Percentiles rank a stretch among this genome's conserved stretches.
Evolutionary conservation across 1,139 yeast genomes (phyloP).

Genomic region (Nakaseomyces delphensis): DNA sequence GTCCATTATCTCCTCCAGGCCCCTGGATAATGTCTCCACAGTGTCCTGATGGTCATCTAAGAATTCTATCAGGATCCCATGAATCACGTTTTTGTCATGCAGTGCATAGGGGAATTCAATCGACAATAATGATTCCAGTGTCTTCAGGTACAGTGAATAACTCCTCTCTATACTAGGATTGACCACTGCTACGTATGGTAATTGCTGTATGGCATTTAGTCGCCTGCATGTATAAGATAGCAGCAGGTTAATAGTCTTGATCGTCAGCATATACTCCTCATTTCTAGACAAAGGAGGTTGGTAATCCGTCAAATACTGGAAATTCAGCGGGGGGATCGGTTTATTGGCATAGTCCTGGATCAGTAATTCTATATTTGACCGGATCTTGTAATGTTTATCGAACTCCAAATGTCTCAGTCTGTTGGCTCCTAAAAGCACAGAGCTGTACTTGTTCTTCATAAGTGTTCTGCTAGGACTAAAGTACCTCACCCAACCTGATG

Average conservation of each 20-base stretch:
- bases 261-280: conserved; percentile 26
- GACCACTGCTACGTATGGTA: conserved; percentile 76
- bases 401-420: conserved; percentile 15
- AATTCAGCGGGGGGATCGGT: conserved; percentile 23
- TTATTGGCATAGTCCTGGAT: conserved; percentile 28
- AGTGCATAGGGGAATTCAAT: conserved; percentile 38
- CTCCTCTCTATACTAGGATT: conserved; percentile 87
- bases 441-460: not conserved
- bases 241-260: conserved; percentile 39
- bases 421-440: not conserved
- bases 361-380: conserved; percentile 27
- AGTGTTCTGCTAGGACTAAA: not conserved
- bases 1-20: conserved; percentile 65
- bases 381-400: conserved; percentile 24
- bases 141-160: conserved; percentile 61
- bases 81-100: conserved; percentile 47
- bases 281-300: conserved; percentile 22
- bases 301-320: conserved; percentile 22
- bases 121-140: conserved; percentile 55
- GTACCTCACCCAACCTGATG: not conserved
- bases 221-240: conserved; percentile 42
- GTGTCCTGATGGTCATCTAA: conserved; percentile 77
- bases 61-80: conserved; percentile 46
- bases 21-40: conserved; percentile 68
- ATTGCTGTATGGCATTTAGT: conserved; percentile 54